Evolutionary conservation across 2,329 filamentous ascomycete genomes (phyloP).

Genomic region (Cladophialophora carrionii): DNA sequence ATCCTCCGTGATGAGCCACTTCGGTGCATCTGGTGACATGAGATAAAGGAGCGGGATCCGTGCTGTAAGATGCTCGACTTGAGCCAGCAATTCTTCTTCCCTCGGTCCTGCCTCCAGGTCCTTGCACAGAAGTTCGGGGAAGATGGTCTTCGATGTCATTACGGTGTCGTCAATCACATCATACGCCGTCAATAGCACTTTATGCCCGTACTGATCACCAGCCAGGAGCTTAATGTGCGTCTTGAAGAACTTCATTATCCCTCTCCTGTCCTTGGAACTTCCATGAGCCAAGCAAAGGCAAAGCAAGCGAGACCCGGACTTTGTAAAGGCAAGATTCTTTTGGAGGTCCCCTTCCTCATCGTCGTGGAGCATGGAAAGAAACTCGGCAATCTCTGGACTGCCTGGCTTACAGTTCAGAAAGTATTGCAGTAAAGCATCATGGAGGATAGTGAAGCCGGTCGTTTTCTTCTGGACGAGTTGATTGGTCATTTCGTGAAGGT

Average conservation of each 20-base stretch:
- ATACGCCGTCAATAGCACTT: conserved; percentile 80
- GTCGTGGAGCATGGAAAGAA: conserved; percentile 85
- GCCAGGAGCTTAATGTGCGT: conserved; percentile 86
- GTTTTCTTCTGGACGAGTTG: conserved; percentile 93
- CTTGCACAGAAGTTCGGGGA: conserved; percentile 81
- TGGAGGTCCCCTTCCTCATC: conserved; percentile 88
- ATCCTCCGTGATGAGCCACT: conserved; percentile 64
- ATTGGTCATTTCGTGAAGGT: conserved; percentile 84
- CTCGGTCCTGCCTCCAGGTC: conserved; percentile 50
- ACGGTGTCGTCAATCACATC: conserved; percentile 96
- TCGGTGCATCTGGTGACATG: conserved; percentile 66
- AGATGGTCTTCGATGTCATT: conserved; percentile 79
- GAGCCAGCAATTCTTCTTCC: conserved; percentile 50
- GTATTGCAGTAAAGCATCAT: conserved; percentile 98
- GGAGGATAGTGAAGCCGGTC: conserved; percentile 95
- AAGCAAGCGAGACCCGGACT: conserved; percentile 79
- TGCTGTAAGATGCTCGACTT: conserved; percentile 53
- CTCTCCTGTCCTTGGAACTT: conserved; percentile 88
- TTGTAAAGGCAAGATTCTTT: conserved; percentile 96
- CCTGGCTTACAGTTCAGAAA: conserved; percentile 78
- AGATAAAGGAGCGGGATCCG: conserved; percentile 76
- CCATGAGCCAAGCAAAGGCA: conserved; percentile 82
- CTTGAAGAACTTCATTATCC: conserved; percentile 85
- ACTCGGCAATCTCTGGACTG: conserved; percentile 81
- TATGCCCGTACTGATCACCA: conserved; percentile 75